These are phyloP conservation scores for Epipyxis sp. DNA, from an alignment of 108 stramenopile species.

Conservation along the genomic window DNA sequence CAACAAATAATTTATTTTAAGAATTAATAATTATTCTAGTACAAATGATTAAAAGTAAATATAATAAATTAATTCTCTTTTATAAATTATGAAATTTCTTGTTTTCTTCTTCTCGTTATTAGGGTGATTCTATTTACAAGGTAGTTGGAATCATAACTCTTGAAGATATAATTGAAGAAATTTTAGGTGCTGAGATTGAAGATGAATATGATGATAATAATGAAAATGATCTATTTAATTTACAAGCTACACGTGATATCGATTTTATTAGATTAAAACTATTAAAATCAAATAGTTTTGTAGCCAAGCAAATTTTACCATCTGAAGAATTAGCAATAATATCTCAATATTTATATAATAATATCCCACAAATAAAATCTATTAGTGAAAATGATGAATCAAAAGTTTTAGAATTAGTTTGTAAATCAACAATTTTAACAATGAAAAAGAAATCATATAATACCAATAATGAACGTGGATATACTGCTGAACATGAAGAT, in stretches of 20 bases:
- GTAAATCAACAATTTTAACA: background rate
- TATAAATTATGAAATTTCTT: background rate
- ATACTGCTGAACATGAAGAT: conserved; percentile 1
- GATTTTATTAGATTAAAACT: background rate
- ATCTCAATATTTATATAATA: background rate
- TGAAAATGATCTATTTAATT: background rate
- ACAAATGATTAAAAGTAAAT: too few relatives aligned
- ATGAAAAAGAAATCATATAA: too few relatives aligned
- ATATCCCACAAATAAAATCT: background rate
- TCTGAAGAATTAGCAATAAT: background rate
- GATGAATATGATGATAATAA: conserved; percentile 85
- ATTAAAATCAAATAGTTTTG: background rate
- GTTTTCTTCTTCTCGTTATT: too few relatives aligned
- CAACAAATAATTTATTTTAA: too few relatives aligned
- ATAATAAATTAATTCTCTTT: background rate
- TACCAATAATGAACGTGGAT: background rate
- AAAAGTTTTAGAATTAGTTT: background rate
- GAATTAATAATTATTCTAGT: too few relatives aligned
- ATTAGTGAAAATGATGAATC: background rate
- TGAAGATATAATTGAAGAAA: conserved; percentile 90
- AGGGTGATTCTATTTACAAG: conserved; percentile 77
- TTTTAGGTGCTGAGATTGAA: conserved; percentile 91
- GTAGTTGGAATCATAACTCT: conserved; percentile 94
- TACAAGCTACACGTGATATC: background rate
- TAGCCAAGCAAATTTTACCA: background rate